These are phyloP conservation scores for Panaeolus papilionaceus DNA, from an alignment of 768 basidiomycete species.

Conservation along the genomic window DNA sequence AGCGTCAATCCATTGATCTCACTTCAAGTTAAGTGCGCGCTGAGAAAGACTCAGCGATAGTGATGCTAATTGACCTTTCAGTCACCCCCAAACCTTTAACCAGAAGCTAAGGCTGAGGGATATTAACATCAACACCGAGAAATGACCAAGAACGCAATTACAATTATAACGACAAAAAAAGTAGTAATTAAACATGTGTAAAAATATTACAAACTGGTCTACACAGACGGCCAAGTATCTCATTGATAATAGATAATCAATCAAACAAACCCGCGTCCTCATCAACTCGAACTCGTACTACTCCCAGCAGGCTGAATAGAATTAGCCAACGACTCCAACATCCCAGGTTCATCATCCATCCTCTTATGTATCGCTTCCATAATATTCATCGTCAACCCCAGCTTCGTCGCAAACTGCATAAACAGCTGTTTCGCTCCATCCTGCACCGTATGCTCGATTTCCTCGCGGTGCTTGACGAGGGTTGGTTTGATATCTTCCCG, in stretches of 20 bases:
- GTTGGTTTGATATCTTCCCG: background rate
- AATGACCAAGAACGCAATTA: background rate
- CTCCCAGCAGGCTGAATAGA: background rate
- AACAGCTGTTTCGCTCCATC: background rate
- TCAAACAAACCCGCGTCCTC: background rate
- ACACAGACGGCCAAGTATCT: no score
- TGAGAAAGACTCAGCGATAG: no score
- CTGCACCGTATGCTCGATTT: background rate
- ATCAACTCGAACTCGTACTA: background rate
- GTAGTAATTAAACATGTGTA: no score
- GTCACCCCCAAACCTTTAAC: no score
- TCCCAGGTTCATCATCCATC: background rate
- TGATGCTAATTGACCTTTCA: no score
- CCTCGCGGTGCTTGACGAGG: background rate
- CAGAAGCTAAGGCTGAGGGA: no score
- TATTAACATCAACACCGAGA: background rate
- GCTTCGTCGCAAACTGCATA: background rate
- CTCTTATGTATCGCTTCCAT: background rate
- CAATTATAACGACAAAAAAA: background rate
- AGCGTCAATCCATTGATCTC: no score
- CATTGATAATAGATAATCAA: background rate
- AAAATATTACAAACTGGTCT: no score
- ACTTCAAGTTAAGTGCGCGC: no score
- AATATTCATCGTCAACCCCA: slow-evolving; percentile 9
- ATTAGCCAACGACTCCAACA: background rate